Conservation (phyloP, 2,329 filamentous ascomycete species). For the Aspergillus pseudonomiae region DNA sequence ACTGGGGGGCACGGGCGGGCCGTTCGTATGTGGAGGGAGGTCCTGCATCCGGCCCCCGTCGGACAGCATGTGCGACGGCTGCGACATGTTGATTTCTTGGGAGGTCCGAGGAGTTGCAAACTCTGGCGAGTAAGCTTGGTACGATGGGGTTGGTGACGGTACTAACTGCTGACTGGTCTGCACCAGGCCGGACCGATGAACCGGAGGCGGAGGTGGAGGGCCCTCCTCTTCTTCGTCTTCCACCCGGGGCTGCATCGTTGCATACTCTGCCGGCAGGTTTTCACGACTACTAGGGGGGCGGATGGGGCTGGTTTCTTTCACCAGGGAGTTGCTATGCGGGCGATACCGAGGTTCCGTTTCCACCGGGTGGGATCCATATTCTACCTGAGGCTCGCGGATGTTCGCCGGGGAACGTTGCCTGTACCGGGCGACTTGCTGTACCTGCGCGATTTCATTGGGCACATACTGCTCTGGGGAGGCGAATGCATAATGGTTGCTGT, state of each 20-base stretch:
- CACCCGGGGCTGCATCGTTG: constrained; percentile 52
- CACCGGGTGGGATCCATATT: constrained; percentile 19
- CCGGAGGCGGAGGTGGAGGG: constrained; percentile 40
- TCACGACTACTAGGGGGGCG: constrained; percentile 29
- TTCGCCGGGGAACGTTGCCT: constrained; percentile 21
- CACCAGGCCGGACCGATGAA: constrained; percentile 37
- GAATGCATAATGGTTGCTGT: constrained; percentile 22
- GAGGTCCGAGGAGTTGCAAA: constrained; percentile 25
- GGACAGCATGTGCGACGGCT: constrained; percentile 27
- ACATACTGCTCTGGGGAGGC: constrained; percentile 27
- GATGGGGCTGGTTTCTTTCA: constrained; percentile 23
- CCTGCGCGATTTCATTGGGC: constrained; percentile 26
- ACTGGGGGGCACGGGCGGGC: constrained; percentile 42
- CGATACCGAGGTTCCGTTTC: constrained; percentile 28
- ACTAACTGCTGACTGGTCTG: constrained; percentile 30
- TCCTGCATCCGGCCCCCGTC: constrained; percentile 26
- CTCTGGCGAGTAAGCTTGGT: constrained; percentile 34
- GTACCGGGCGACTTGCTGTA: constrained; percentile 25
- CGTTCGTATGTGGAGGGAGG: constrained; percentile 28
- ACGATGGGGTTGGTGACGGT: constrained; percentile 26
- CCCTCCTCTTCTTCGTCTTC: constrained; percentile 49
- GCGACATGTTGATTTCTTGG: constrained; percentile 27
- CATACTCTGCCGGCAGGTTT: constrained; percentile 41
- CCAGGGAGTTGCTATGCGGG: constrained; percentile 32
- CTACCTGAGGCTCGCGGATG: constrained; percentile 23